Evolutionary conservation across 768 basidiomycete species (phyloP), one percentile per base, ranked within the genome.

Genomic region (Chalciporus pseudorubinellus): DNA sequence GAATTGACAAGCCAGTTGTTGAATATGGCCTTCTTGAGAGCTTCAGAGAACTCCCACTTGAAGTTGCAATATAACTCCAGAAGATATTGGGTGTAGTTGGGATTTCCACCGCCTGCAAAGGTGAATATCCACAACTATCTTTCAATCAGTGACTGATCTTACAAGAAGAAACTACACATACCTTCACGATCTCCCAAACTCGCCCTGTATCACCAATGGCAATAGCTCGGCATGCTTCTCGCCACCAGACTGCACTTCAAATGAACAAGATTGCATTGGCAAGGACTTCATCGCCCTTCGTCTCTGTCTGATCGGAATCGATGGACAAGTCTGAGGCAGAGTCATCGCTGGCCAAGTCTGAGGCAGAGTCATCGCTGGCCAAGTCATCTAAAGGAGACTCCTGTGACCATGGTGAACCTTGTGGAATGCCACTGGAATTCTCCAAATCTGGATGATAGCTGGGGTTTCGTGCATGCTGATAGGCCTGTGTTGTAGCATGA

Each of bases 1-100:
- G 68, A 66, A 54, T 71, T 71, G 1, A 72, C 53, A 0, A 73
- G 50, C 70, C 70, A 71, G 41, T 73, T 72, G 10, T 68, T 63
- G 21, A 68, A 20, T 38, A 67, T 59, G 2, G 62, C 60, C 13
- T 64, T 38, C 11, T 49, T 48, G 16, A 62, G 45, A 20, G 34
- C 53, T 16, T 39, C 36, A 2, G 49, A 39, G 22, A 51, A 63
- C 45, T 63, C 64, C 56, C 58, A 62, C 42, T 63, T 61, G 53
- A 62, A 61, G 53, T 61, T 63, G 48, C 65, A 67, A 28, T 56
- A 62, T 22, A 64, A 28, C 48, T 67, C 62, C 12, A 67, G 53
- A 3, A 67, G 57, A 50, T 62, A 67, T 22, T 58, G 53, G 10
- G 56, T 59, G 48, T 67, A 67, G 24, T 61, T 51, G 34, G 66